Conservation (phyloP, 352 stramenopile genomes). For the Phytophthora tubulina region DNA sequence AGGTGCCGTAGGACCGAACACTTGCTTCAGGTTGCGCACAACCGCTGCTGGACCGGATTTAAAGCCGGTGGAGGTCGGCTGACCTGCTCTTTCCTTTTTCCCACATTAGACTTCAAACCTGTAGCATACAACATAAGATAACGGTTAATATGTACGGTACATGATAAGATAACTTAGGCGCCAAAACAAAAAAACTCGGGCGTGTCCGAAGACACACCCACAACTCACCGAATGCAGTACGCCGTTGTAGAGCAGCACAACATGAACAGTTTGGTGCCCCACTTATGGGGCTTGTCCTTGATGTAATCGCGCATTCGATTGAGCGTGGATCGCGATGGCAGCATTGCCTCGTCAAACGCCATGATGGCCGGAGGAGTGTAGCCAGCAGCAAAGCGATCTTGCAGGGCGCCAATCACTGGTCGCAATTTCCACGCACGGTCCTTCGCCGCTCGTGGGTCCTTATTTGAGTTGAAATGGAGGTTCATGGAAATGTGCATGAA, state of each 20-base stretch:
- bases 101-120: constrained; percentile 10
- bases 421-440: no score
- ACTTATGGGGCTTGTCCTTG: constrained; percentile 6
- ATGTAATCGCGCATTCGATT: constrained; percentile 4
- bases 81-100: background rate
- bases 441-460: no score
- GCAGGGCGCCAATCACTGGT: no score
- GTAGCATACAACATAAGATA: constrained; percentile 3
- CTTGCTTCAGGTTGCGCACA: constrained; percentile 23
- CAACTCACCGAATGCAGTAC: constrained; percentile 11
- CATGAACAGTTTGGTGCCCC: constrained; percentile 16
- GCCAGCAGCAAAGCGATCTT: no score
- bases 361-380: background rate
- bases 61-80: background rate
- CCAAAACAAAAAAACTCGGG: background rate
- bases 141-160: background rate
- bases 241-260: constrained; percentile 3
- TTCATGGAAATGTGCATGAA: constrained; percentile 16
- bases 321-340: background rate
- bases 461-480: constrained; percentile 9
- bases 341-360: constrained; percentile 7
- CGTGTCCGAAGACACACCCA: no score
- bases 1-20: constrained; percentile 9
- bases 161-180: background rate
- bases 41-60: constrained; percentile 14